These are phyloP conservation scores for Harrya chromipes DNA, from an alignment of 768 basidiomycete species.

Conservation along the genomic window DNA sequence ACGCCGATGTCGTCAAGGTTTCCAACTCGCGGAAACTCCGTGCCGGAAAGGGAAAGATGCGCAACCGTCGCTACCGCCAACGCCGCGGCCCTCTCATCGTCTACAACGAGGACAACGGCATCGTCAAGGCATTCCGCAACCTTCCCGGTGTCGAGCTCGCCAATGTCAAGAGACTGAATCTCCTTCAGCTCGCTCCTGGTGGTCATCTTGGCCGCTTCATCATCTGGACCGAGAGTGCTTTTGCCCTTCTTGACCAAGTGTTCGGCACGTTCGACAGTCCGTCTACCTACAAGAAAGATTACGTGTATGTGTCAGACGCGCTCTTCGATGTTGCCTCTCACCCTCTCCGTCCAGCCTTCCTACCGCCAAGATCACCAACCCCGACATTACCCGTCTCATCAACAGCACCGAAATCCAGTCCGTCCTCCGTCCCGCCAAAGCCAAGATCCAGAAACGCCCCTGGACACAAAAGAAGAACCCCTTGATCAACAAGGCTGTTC, in stretches of 20 bases:
- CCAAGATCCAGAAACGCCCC: slow-evolving; percentile 85
- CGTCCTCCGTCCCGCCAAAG: slow-evolving; percentile 86
- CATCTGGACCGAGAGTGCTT: slow-evolving; percentile 98
- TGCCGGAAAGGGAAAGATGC: slow-evolving; percentile 95
- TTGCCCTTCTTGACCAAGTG: slow-evolving; percentile 88
- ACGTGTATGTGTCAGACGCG: slow-evolving; percentile 50
- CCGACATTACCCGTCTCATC: slow-evolving; percentile 96
- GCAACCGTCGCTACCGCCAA: slow-evolving; percentile 95
- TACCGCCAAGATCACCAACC: slow-evolving; percentile 93
- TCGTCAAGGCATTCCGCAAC: slow-evolving; percentile 98
- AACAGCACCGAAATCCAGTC: slow-evolving; percentile 99
- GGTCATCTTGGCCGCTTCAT: slow-evolving; percentile 98
- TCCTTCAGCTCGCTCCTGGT: slow-evolving; percentile 99
- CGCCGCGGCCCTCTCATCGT: slow-evolving; percentile 96
- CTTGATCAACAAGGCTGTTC: slow-evolving; percentile 85
- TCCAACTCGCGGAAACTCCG: slow-evolving; percentile 96
- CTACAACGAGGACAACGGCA: slow-evolving; percentile 96
- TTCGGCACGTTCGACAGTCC: slow-evolving; percentile 93
- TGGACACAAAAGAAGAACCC: slow-evolving; percentile 99
- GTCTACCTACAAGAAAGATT: slow-evolving; percentile 86
- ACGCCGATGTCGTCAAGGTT: slow-evolving; percentile 93
- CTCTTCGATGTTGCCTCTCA: not conserved
- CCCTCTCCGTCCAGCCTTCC: slow-evolving; percentile 59
- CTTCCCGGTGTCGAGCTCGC: slow-evolving; percentile 97
- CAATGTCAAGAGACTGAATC: slow-evolving; percentile 91